A percentile compares a stretch with the other conserved stretches of the same genome.
These are phyloP conservation scores for Anaeramoeba flamelloides DNA, from an alignment of 78 protist genomes.

Conservation along the genomic window DNA sequence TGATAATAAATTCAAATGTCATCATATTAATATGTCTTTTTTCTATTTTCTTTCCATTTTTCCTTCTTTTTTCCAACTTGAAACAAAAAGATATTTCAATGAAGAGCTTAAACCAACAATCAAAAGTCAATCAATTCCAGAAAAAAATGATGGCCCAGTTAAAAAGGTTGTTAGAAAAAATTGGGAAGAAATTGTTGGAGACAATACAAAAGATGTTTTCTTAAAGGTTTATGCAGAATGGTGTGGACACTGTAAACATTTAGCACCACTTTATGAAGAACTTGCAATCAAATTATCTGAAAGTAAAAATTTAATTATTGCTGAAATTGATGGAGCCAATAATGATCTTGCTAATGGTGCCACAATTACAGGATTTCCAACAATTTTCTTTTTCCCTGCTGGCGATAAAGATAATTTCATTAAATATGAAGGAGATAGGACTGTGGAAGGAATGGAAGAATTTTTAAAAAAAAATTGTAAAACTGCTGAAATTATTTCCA, in stretches of 20 bases:
- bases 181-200: background rate
- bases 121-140: background rate
- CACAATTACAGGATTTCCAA: background rate
- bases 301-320: background rate
- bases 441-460: background rate
- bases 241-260: background rate
- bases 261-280: background rate
- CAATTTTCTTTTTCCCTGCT: background rate
- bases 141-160: conserved; percentile 2
- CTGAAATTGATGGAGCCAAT: background rate
- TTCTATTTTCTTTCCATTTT: no score
- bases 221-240: background rate
- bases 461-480: background rate
- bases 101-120: background rate
- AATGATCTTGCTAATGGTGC: background rate
- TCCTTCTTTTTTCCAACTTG: no score
- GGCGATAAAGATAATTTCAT: background rate
- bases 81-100: background rate
- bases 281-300: background rate
- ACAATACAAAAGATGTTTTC: background rate
- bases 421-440: background rate
- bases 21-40: no score
- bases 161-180: background rate
- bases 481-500: no score
- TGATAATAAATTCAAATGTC: no score